phyloP scores from a whole-genome alignment of 345 rosid genomes.

The Erodium maritimum region DNA sequence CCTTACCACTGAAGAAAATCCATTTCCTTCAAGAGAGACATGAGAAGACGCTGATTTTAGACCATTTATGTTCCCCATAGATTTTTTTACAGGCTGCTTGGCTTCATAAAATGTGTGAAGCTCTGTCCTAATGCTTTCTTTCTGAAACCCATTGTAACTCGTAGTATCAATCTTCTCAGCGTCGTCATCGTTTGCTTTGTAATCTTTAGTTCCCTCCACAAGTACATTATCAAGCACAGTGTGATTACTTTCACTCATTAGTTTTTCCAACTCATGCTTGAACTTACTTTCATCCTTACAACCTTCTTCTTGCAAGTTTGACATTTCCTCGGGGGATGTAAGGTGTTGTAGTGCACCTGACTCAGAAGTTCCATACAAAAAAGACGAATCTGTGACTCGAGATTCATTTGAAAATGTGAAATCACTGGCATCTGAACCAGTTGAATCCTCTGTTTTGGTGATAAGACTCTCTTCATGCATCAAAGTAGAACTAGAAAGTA shows the following conservation, averaged over 20 bases:
- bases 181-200: constrained; percentile 14
- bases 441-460: not conserved
- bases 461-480: not conserved
- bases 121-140: constrained; percentile 43
- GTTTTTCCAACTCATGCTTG: constrained; percentile 16
- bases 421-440: constrained; percentile 4
- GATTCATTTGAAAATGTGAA: constrained; percentile 9
- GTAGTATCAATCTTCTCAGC: constrained; percentile 13
- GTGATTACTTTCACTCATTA: constrained; percentile 11
- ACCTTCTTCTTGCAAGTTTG: constrained; percentile 19
- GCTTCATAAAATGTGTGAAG: constrained; percentile 45
- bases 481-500: constrained; percentile 1
- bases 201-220: constrained; percentile 12
- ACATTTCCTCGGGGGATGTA: constrained; percentile 15
- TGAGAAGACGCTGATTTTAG: constrained; percentile 28
- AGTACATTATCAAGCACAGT: constrained; percentile 11
- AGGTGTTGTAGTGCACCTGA: constrained; percentile 28
- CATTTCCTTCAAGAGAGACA: constrained; percentile 25
- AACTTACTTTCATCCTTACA: constrained; percentile 11
- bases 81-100: constrained; percentile 22
- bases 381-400: constrained; percentile 18
- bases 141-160: constrained; percentile 13
- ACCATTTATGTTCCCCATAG: constrained; percentile 21
- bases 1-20: constrained; percentile 30
- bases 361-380: constrained; percentile 15